Base-by-base conservation (phyloP, 352 stramenopile species). In the Lagenidium giganteum region DNA sequence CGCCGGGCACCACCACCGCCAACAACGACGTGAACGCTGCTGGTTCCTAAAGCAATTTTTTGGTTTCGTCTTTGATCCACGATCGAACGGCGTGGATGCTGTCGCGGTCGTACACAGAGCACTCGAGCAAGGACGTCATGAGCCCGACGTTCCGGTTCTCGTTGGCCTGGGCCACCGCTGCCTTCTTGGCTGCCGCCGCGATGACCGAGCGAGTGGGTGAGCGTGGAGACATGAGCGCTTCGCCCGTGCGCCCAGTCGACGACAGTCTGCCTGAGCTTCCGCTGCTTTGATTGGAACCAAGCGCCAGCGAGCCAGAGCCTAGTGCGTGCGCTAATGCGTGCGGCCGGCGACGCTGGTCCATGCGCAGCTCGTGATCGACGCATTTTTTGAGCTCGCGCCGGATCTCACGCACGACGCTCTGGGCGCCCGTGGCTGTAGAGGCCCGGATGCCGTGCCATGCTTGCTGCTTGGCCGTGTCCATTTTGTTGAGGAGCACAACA, bases 401-500 rank as follows among this genome's bases (percentile, higher is more conserved):
- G 18, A 66, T 51, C n/a, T 51, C 51, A 0, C 57, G 61, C 41
- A 55, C 58, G 3, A 47, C 42, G 22, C 62, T 60, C 22, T 68
- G 61, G 27, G 16, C 0, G 28, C 39, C 20, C 45, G 13, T 8
- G 26, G 32, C 5, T 35, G 48, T 12, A 68, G 16, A n/a, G n/a
- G n/a, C n/a, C n/a, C n/a, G n/a, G n/a, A n/a, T n/a, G n/a, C n/a
- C n/a, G n/a, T n/a, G n/a, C 9, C n/a, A 6, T 12, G 17, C 17
- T 6, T 24, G 9, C 6, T n/a, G 35, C 17, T 42, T 6, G 11
- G 9, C 17, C 6, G 7, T 34, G 39, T 85, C 72, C 1, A 47
- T 63, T 56, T 86, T 86, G 58, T 86, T 86, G 26, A 86, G 44
- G 13, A 86, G 21, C 2, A 83, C 37, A 29, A 81, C 67, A 25